Evolutionary conservation across 768 basidiomycete species (phyloP).

Genomic region (Pulveroboletus sp.): DNA sequence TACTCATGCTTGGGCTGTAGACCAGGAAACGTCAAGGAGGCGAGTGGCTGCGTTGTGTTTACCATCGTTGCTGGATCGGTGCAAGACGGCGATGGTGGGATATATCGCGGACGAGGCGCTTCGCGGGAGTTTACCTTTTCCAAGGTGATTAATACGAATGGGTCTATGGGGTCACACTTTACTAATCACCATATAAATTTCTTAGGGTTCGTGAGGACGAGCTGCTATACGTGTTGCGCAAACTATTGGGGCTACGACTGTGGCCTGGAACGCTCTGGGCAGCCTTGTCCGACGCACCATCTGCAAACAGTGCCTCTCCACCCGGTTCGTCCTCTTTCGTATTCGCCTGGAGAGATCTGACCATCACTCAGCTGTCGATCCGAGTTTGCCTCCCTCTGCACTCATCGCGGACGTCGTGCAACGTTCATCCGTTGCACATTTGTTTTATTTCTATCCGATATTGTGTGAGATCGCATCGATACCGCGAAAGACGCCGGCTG

Average conservation of each 20-base stretch:
- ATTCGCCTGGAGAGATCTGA: not conserved
- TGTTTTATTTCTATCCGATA: slow-evolving; percentile 84
- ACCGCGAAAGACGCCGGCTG: slow-evolving; percentile 62
- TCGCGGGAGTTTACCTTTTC: slow-evolving; percentile 86
- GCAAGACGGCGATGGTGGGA: slow-evolving; percentile 58
- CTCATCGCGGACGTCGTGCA: slow-evolving; percentile 70
- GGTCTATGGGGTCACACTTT: not conserved
- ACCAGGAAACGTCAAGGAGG: slow-evolving; percentile 56
- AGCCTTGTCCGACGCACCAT: slow-evolving; percentile 64
- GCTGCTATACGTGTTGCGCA: slow-evolving; percentile 76
- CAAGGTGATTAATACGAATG: slow-evolving; percentile 72
- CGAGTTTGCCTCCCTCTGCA: slow-evolving; percentile 44
- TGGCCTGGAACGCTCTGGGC: slow-evolving; percentile 80
- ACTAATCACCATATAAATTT: not conserved
- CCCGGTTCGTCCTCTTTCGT: slow-evolving; percentile 47
- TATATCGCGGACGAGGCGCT: slow-evolving; percentile 85
- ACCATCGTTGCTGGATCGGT: slow-evolving; percentile 75
- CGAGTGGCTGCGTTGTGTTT: slow-evolving; percentile 73
- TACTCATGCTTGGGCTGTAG: slow-evolving; percentile 32
- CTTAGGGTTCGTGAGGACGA: slow-evolving; percentile 84
- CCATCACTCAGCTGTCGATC: slow-evolving; percentile 36
- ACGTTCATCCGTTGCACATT: slow-evolving; percentile 74
- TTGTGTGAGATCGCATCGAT: slow-evolving; percentile 79
- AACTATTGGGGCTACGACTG: slow-evolving; percentile 68
- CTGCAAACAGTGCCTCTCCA: slow-evolving; percentile 48